Evolutionary conservation across 164 flowering plant species (phyloP).

Genomic region (Dillenia suffruticosa): DNA sequence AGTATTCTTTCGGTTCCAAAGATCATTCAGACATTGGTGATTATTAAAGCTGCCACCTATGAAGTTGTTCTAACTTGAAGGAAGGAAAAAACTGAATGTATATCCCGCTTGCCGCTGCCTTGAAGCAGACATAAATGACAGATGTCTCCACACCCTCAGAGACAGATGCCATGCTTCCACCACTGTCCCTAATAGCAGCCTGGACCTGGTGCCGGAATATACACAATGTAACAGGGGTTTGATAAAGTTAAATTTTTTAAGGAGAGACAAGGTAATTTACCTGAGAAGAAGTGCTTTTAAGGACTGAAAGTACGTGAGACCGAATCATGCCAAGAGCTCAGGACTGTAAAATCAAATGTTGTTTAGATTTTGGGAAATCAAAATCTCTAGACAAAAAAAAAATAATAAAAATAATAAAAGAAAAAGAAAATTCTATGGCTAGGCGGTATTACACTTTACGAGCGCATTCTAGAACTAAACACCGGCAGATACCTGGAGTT

Average conservation of each 20-base stretch:
- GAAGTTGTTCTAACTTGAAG: too few relatives aligned
- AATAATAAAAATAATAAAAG: neutral
- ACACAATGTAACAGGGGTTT: neutral
- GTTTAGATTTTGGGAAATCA: conserved; percentile 1
- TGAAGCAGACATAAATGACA: conserved; percentile 86
- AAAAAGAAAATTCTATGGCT: neutral
- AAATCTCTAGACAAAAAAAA: neutral
- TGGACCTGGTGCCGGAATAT: conserved; percentile 52
- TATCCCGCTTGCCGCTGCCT: conserved; percentile 97
- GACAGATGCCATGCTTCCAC: conserved; percentile 51
- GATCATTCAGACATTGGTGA: too few relatives aligned
- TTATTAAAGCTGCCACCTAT: too few relatives aligned
- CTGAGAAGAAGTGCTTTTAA: conserved; percentile 87
- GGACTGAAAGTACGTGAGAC: conserved; percentile 79
- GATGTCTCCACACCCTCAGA: conserved; percentile 96
- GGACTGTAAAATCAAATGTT: conserved; percentile 43
- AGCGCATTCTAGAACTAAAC: neutral
- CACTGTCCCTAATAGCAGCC: conserved; percentile 54
- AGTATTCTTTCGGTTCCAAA: too few relatives aligned
- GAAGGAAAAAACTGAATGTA: conserved; percentile 3
- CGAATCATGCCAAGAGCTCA: conserved; percentile 93
- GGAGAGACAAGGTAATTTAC: conserved; percentile 22
- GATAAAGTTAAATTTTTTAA: neutral
- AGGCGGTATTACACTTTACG: conserved; percentile 2
- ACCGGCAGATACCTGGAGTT: conserved; percentile 63